Conservation (phyloP, 192 early-diverging fungal genomes). For the Diversispora eburnea region DNA sequence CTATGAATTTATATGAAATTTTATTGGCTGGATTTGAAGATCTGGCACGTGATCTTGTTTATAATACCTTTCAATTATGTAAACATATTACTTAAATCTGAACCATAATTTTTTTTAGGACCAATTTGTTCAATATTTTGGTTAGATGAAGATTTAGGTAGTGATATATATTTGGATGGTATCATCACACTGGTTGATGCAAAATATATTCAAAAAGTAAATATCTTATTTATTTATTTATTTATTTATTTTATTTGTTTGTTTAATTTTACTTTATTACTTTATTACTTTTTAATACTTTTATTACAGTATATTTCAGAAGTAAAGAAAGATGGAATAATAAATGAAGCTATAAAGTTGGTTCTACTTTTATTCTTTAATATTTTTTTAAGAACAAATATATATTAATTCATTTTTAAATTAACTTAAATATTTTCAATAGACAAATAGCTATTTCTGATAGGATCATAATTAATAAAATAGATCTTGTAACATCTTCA, state of each 20-base stretch:
- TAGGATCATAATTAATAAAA: constrained; percentile 84
- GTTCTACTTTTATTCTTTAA: constrained; percentile 25
- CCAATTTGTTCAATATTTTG: constrained; percentile 96
- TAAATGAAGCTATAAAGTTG: constrained; percentile 76
- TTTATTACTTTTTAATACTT: constrained; percentile 9
- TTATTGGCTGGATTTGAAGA: too few species aligned
- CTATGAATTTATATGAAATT: too few species aligned
- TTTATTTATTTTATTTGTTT: background rate
- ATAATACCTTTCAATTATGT: too few species aligned
- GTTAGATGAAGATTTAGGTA: constrained; percentile 91
- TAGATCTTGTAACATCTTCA: constrained; percentile 58
- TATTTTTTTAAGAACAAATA: background rate
- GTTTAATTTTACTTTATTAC: background rate
- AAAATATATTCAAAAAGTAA: constrained; percentile 56
- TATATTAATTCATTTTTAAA: background rate
- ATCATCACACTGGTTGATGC: constrained; percentile 87
- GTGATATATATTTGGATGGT: constrained; percentile 86
- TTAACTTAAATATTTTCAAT: background rate
- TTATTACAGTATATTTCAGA: constrained; percentile 19
- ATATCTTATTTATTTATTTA: background rate
- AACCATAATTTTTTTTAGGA: constrained; percentile 43
- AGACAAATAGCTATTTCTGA: constrained; percentile 86
- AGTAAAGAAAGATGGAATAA: constrained; percentile 51
- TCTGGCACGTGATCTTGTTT: too few species aligned
- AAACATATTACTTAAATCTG: too few species aligned